Percentiles rank a stretch among this genome's conserved stretches.
These are phyloP conservation scores for Alternaria tenuissima DNA, from an alignment of 2,329 filamentous ascomycete genomes.

Conservation along the genomic window DNA sequence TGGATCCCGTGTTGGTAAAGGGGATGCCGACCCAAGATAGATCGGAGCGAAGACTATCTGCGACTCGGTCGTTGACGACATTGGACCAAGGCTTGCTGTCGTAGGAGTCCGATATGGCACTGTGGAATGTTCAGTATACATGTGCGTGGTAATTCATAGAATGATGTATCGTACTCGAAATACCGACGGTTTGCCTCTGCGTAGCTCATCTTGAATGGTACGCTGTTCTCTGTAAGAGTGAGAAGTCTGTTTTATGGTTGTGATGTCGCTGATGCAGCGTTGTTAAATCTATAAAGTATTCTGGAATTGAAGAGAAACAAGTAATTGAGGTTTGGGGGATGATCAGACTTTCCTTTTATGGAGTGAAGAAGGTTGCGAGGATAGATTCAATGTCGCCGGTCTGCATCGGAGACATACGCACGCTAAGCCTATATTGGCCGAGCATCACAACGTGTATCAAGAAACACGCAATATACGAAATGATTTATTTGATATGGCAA, in stretches of 20 bases:
- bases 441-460: not conserved
- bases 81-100: conserved; percentile 63
- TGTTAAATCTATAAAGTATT: not conserved
- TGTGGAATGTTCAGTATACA: conserved; percentile 32
- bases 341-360: not conserved
- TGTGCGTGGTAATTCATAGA: not conserved
- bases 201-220: conserved; percentile 33
- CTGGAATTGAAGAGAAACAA: not conserved
- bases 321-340: not conserved
- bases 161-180: conserved; percentile 40
- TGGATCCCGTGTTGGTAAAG: conserved; percentile 54
- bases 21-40: conserved; percentile 70
- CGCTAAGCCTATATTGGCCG: conserved; percentile 27
- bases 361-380: not conserved
- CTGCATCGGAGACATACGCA: conserved; percentile 23
- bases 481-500: not conserved
- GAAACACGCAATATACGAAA: not conserved
- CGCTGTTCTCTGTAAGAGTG: not conserved
- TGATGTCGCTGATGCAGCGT: not conserved
- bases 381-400: conserved; percentile 25
- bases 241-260: not conserved
- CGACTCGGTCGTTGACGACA: conserved; percentile 63
- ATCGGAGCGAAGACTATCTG: conserved; percentile 61
- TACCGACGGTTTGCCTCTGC: conserved; percentile 48
- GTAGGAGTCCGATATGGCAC: conserved; percentile 63